Conservation (phyloP, 768 basidiomycete species). For the Tremella mesenterica region DNA sequence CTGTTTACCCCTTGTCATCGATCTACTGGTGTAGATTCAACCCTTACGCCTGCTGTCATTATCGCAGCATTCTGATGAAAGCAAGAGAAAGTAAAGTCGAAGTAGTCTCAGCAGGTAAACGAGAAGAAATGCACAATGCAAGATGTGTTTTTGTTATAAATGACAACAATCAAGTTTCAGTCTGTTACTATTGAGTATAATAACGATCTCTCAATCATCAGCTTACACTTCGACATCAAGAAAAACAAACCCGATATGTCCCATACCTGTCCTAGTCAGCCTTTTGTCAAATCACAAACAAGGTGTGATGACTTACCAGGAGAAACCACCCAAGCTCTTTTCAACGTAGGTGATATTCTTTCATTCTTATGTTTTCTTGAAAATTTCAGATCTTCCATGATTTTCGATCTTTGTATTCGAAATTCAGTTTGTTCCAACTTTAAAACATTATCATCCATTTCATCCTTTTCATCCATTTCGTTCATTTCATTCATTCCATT, state of each 20-base stretch:
- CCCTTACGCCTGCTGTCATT: no score
- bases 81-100: background rate
- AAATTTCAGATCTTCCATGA: constrained; percentile 27
- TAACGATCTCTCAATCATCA: constrained; percentile 19
- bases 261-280: constrained; percentile 21
- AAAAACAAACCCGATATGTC: constrained; percentile 27
- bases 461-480: constrained; percentile 31
- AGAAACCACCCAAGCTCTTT: constrained; percentile 40
- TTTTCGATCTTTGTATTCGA: constrained; percentile 10
- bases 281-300: background rate
- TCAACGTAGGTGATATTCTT: constrained; percentile 28
- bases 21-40: no score
- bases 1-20: no score
- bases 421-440: constrained; percentile 50
- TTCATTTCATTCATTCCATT: no score
- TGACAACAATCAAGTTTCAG: background rate
- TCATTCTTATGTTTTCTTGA: constrained; percentile 37
- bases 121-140: background rate
- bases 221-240: background rate
- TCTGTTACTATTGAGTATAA: constrained; percentile 11
- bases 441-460: constrained; percentile 51
- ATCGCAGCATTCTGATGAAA: background rate
- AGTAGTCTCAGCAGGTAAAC: background rate
- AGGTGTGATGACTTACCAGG: constrained; percentile 26
- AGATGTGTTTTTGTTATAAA: background rate